Evolutionary conservation across 495 filamentous ascomycete species (phyloP).

Genomic region (Diplogelasinospora grovesii): DNA sequence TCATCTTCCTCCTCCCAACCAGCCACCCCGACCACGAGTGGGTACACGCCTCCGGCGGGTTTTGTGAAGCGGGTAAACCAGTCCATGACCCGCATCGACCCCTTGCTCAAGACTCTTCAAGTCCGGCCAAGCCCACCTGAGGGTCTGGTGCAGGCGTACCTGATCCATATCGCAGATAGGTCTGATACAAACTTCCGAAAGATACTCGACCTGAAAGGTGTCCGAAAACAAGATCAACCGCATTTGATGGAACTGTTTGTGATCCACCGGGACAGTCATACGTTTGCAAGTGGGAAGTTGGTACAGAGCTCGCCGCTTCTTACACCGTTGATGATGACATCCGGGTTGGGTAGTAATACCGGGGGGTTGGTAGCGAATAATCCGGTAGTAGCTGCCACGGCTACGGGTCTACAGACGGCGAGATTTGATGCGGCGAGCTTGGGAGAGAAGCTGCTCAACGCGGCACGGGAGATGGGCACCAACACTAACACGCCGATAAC

Average conservation of each 20-base stretch:
- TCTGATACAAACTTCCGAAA: conserved; percentile 94
- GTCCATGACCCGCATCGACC: conserved; percentile 80
- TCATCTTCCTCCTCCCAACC: too few relatives aligned
- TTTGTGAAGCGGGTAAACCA: conserved; percentile 86
- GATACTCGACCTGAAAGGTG: conserved; percentile 88
- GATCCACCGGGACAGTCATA: conserved; percentile 57
- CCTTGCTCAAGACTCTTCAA: conserved; percentile 92
- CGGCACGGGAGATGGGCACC: conserved; percentile 78
- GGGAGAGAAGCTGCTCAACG: conserved; percentile 68
- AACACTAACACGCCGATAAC: too few relatives aligned
- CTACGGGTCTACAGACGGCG: conserved; percentile 48
- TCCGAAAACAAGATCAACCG: conserved; percentile 74
- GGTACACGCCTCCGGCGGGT: conserved; percentile 37
- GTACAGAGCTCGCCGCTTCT: conserved; percentile 53
- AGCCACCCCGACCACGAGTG: conserved; percentile 19
- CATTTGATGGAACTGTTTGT: conserved; percentile 83
- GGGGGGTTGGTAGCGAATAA: conserved; percentile 28
- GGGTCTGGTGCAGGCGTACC: conserved; percentile 92
- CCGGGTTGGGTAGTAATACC: conserved; percentile 21
- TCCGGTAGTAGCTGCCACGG: conserved; percentile 18
- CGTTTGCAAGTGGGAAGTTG: conserved; percentile 45
- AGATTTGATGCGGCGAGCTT: conserved; percentile 73
- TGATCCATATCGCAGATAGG: conserved; percentile 85
- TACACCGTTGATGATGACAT: conserved; percentile 46
- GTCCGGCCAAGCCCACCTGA: conserved; percentile 87